phyloP scores from a whole-genome alignment of 352 stramenopile genomes.

The Phytopythium sindhum region DNA sequence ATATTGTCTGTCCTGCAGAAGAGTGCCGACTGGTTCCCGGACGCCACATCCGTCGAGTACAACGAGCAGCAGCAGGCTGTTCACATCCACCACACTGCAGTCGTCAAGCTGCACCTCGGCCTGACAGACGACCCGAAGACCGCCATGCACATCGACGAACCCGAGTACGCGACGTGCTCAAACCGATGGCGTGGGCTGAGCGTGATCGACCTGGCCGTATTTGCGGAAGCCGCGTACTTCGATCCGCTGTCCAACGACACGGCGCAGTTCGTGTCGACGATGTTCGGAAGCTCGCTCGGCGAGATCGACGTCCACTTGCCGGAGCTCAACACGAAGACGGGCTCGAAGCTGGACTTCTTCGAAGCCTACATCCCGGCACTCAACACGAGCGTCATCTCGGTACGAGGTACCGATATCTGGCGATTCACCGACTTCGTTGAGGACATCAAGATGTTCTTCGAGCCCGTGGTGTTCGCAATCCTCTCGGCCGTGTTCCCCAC shows the following conservation, averaged over 20 bases:
- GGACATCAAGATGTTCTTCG: constrained; percentile 90
- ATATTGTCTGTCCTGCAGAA: constrained; percentile 71
- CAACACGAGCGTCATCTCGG: constrained; percentile 85
- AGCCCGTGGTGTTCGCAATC: constrained; percentile 88
- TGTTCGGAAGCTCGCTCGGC: constrained; percentile 48
- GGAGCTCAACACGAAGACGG: constrained; percentile 73
- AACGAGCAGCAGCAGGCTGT: constrained; percentile 49
- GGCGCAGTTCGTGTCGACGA: constrained; percentile 55
- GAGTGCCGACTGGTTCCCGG: constrained; percentile 72
- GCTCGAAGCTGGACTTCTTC: constrained; percentile 85
- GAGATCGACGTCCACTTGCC: constrained; percentile 57
- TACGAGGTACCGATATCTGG: constrained; percentile 88
- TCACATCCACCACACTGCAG: constrained; percentile 82
- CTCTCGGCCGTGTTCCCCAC: constrained; percentile 88
- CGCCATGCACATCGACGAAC: constrained; percentile 39
- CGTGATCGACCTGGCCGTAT: constrained; percentile 79
- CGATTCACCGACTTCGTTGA: constrained; percentile 89
- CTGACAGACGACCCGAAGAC: constrained; percentile 43
- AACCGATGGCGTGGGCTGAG: constrained; percentile 75
- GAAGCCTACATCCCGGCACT: constrained; percentile 71
- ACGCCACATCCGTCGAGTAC: constrained; percentile 67
- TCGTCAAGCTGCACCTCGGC: constrained; percentile 79
- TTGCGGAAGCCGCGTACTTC: constrained; percentile 88
- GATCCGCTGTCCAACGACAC: constrained; percentile 80
- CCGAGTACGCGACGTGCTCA: constrained; percentile 70